A percentile compares a stretch with the other conserved stretches of the same genome.
Conservation (phyloP, 2,329 filamentous ascomycete genomes). For the Colletotrichum orchidophilum region DNA sequence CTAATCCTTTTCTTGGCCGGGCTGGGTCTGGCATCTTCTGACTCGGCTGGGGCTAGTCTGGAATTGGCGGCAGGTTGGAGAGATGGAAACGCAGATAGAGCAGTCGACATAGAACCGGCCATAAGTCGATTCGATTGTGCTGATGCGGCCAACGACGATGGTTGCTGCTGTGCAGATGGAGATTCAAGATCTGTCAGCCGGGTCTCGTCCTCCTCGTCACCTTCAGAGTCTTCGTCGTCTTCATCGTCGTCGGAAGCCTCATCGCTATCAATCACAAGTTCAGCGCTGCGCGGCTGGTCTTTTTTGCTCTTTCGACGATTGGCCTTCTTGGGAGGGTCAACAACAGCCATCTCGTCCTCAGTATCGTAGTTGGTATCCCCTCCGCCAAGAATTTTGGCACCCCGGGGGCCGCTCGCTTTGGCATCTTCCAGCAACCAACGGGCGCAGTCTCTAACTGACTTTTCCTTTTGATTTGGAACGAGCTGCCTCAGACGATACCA, state of each 20-base stretch:
- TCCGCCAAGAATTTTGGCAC: slow-evolving; percentile 1
- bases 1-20: slow-evolving; percentile 25
- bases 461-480: slow-evolving; percentile 43
- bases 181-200: not conserved
- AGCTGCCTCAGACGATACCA: slow-evolving; percentile 50
- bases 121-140: not conserved
- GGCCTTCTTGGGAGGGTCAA: not conserved
- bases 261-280: slow-evolving; percentile 6
- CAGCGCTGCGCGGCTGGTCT: slow-evolving; percentile 4
- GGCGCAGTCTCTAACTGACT: slow-evolving; percentile 46
- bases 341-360: slow-evolving; percentile 1
- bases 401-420: slow-evolving; percentile 35
- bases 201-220: not conserved
- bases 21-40: not conserved
- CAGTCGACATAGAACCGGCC: not conserved
- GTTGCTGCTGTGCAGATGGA: not conserved
- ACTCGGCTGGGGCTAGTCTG: not conserved
- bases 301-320: not conserved
- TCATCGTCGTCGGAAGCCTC: not conserved
- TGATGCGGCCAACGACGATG: not conserved
- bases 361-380: slow-evolving; percentile 7
- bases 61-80: not conserved
- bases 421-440: slow-evolving; percentile 46
- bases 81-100: not conserved
- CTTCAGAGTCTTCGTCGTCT: not conserved